Base-by-base conservation (phyloP, 495 filamentous ascomycete species). In the Aspergillus incahuasiensis region DNA sequence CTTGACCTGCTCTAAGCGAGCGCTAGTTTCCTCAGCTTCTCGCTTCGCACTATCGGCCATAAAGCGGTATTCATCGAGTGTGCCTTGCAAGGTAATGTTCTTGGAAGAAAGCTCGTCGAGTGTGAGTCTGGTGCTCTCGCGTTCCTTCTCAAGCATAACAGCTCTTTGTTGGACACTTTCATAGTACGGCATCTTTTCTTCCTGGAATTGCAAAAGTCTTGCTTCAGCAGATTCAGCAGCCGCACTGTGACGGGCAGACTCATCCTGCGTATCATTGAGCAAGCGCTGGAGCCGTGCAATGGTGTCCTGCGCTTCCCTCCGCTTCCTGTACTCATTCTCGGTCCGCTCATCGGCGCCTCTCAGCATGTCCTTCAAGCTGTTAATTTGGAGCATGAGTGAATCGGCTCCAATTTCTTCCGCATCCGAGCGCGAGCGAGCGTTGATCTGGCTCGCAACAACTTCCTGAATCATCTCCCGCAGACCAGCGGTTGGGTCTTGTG, bases 251-350 rank as follows among this genome's bases (percentile, higher is more conserved):
- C 86, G 83, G 46, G 73, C 75, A 56, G 83, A 73, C 62, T 85
- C 83, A 59, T 94, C 88, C 63, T 92, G 86, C 35, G 88, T 86
- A 57, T 86, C 79, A 56, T 85, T 82, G 6, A 94, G 75, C 16
- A 86, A 77, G 53, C 82, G 79, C 66, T 89, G 82, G 24, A 85
- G 77, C 62, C 94, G 86, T 35, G 80, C 77, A 22, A 91, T 75
- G 49, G 83, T 83, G 63, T 92, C 88, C 63, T 92, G 87, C 2
- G 85, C 82, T 8, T 82, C 80, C 44, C 84, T 79, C 45, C 90
- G 82, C 43, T 68, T 70, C 42, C 83, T 80, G 56, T 85, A 75
- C 60, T 94, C 90, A 28, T 81, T 73, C 21, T 83, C 78, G 9
- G 82, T 68, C 21, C 76, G 75, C 40, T 75, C 66, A 48, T 82